Conservation (phyloP, 768 basidiomycete species). For the Mycena leptocephala region DNA sequence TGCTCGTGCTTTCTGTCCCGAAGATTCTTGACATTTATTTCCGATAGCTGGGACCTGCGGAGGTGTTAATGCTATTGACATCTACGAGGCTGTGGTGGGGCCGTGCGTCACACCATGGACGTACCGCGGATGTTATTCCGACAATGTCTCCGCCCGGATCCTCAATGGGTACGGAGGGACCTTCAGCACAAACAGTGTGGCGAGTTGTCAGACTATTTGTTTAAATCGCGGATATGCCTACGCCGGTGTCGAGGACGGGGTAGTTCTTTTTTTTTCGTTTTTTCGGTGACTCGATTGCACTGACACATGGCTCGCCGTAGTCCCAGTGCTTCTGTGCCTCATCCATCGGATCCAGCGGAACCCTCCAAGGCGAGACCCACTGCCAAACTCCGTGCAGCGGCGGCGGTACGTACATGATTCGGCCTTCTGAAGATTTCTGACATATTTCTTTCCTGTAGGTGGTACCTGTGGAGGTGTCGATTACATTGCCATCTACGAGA, state of each 20-base stretch:
- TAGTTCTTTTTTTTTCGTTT: not conserved
- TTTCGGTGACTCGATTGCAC: not conserved
- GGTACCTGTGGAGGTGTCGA: constrained; percentile 3
- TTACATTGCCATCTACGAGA: not conserved
- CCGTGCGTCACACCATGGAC: constrained; percentile 6
- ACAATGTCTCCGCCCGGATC: not conserved
- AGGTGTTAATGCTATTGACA: constrained; percentile 12
- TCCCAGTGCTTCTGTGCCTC: not conserved
- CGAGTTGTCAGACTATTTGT: too few relatives aligned
- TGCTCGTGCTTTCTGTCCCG: not conserved
- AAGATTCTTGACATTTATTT: not conserved
- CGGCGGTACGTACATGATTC: not conserved
- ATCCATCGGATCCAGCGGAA: not conserved
- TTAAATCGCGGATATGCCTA: constrained; percentile 10
- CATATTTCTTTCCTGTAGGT: not conserved
- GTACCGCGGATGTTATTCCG: constrained; percentile 1
- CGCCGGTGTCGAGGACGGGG: constrained; percentile 4
- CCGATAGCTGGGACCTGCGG: not conserved
- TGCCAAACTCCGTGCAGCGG: not conserved
- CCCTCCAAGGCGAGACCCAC: not conserved
- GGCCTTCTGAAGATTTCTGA: not conserved
- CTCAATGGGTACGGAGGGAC: too few relatives aligned
- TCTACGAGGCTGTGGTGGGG: not conserved
- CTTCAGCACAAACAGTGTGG: too few relatives aligned
- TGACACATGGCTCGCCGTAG: not conserved